Evolutionary conservation across 2,329 filamentous ascomycete genomes (phyloP).

Genomic region (Fusarium neocosmosporiellum): DNA sequence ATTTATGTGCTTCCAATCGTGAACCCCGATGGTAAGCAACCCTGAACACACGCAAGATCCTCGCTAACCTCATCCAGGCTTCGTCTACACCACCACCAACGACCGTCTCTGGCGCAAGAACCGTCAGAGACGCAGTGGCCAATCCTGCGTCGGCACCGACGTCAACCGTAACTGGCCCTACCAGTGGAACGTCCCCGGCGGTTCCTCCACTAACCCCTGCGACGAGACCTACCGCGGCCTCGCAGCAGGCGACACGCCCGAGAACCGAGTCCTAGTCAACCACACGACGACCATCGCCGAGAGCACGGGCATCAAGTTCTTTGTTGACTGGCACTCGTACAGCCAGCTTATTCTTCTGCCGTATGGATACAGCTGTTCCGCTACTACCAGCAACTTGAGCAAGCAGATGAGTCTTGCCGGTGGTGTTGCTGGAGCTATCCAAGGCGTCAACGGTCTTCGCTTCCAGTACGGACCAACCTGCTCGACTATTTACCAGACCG

Average conservation of each 20-base stretch:
- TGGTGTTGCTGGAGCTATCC: slow-evolving; percentile 63
- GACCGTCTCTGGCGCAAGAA: slow-evolving; percentile 74
- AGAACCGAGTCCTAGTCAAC: slow-evolving; percentile 60
- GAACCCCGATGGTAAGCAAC: slow-evolving; percentile 66
- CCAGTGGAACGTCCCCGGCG: slow-evolving; percentile 62
- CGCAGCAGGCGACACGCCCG: slow-evolving; percentile 58
- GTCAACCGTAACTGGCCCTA: slow-evolving; percentile 72
- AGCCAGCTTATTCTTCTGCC: slow-evolving; percentile 67
- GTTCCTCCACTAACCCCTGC: slow-evolving; percentile 64
- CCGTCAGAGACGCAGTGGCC: slow-evolving; percentile 54
- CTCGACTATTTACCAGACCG: slow-evolving; percentile 69
- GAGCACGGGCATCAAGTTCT: slow-evolving; percentile 63
- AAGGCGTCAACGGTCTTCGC: slow-evolving; percentile 50
- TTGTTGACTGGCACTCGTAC: slow-evolving; percentile 74
- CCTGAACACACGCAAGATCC: accelerated
- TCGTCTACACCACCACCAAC: slow-evolving; percentile 56
- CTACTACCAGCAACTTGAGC: slow-evolving; percentile 57
- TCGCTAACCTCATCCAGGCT: slow-evolving; percentile 53
- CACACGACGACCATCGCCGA: slow-evolving; percentile 49
- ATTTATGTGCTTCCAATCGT: slow-evolving; percentile 73
- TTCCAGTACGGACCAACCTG: slow-evolving; percentile 66
- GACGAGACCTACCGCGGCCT: slow-evolving; percentile 60
- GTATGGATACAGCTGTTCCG: slow-evolving; percentile 70
- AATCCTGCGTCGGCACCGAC: slow-evolving; percentile 63
- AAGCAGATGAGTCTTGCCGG: slow-evolving; percentile 61